These are phyloP conservation scores for Hericium rajendrae DNA, from an alignment of 768 basidiomycete species.

Conservation along the genomic window DNA sequence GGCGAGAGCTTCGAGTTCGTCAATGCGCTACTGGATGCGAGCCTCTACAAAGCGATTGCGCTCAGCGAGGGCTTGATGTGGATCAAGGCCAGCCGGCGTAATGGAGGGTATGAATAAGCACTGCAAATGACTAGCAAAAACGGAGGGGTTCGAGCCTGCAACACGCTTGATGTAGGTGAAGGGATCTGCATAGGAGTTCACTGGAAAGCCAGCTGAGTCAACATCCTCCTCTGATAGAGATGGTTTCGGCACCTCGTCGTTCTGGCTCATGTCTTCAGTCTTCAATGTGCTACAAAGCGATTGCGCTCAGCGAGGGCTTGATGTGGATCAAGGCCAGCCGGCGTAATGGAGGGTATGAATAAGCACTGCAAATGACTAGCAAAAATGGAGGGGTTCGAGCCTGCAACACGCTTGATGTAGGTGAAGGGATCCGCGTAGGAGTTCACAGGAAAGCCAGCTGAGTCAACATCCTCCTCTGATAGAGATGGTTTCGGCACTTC, in stretches of 20 bases:
- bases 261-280: conserved; percentile 41
- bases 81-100: conserved; percentile 87
- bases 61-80: too few relatives aligned
- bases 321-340: too few relatives aligned
- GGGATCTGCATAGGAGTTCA: conserved; percentile 85
- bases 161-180: conserved; percentile 70
- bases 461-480: conserved; percentile 70
- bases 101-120: conserved; percentile 79
- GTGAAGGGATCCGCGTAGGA: conserved; percentile 79
- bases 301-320: too few relatives aligned
- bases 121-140: conserved; percentile 66
- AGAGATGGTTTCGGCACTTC: conserved; percentile 66
- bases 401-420: conserved; percentile 58
- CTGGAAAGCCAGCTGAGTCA: conserved; percentile 79
- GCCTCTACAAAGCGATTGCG: too few relatives aligned
- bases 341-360: conserved; percentile 84
- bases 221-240: conserved; percentile 73
- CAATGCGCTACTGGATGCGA: too few relatives aligned
- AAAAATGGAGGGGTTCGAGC: conserved; percentile 50
- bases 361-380: conserved; percentile 71
- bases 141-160: conserved; percentile 45
- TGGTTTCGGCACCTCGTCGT: conserved; percentile 61
- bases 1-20: too few relatives aligned
- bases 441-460: conserved; percentile 87
- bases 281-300: conserved; percentile 69